Base-by-base conservation (phyloP, 805 yeast species). In the Citeromyces matritensis region DNA sequence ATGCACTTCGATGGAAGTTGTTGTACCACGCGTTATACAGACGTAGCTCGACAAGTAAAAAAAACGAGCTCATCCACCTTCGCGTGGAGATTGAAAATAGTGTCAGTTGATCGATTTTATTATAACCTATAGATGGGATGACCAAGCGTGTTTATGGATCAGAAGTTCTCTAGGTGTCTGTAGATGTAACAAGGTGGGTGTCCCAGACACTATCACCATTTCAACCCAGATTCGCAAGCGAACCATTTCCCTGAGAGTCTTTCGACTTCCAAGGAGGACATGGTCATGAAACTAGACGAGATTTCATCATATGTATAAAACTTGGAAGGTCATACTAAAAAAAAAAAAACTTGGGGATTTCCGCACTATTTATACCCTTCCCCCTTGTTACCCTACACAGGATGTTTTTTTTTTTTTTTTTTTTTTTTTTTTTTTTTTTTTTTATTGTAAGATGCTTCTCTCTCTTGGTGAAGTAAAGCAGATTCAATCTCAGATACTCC, bases 231-330 rank as follows among this genome's bases (percentile, higher is more conserved):
- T n/a, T 9, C 12, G 21, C 21, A 34, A 33, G 33, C 30, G 28
- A 33, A 34, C 37, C 30, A 39, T 31, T 36, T 31, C 35, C 37
- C 21, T 7, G 7, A 17, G 7, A 17, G 21, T 17, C 21, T 17
- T 17, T 17, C 21, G 7, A 17, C 21, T 17, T 17, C 37, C 30
- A 36, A 33, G 34, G 34, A 36, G 35, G 32, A 36, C 34, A 34
- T 30, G 29, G 34, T 30, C 33, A 9, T 28, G 33, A 23, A 48
- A 41, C 48, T 42, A 69, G 73, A 73, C 65, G 63, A 65, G 69
- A 54, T 56, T 62, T 69, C 76, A 69, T 69, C 76, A 69, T 65
- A 42, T 56, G 51, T 63, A 65, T 64, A 67, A 69, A 69, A 73
- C 68, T 68, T 70, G 76, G 71, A 69, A 73, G 76, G 65, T 60